A percentile compares a stretch with the other conserved stretches of the same genome.
phyloP scores from a whole-genome alignment of 306 rosid genomes.

The Citrullus colocynthis region DNA sequence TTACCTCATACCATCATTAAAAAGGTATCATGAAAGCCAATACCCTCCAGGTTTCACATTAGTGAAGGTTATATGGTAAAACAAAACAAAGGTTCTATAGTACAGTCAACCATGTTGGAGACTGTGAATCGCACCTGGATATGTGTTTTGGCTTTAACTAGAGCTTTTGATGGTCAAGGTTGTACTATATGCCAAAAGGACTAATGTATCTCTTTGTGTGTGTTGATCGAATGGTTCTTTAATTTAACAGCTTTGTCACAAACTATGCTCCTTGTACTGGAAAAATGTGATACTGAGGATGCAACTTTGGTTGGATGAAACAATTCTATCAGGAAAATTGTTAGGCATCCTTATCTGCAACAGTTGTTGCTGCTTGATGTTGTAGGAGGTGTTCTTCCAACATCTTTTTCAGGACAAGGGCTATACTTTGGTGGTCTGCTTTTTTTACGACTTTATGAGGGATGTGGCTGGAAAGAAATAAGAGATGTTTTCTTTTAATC shows the following conservation, averaged over 20 bases:
- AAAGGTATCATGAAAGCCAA: neutral
- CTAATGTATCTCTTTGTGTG: neutral
- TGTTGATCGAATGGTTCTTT: neutral
- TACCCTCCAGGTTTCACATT: neutral
- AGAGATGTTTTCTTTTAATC: too few species aligned
- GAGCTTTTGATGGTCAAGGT: neutral
- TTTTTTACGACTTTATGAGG: neutral
- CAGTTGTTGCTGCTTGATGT: neutral
- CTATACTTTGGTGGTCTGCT: neutral
- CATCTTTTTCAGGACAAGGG: neutral
- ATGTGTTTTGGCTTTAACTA: neutral
- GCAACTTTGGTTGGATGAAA: neutral
- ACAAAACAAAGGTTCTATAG: neutral
- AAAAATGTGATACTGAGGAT: neutral
- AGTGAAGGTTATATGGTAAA: neutral
- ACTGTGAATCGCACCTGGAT: neutral
- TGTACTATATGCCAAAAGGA: neutral
- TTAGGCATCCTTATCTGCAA: neutral
- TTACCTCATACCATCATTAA: neutral
- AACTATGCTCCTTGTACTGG: neutral
- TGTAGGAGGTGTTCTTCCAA: neutral
- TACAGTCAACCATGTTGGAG: neutral
- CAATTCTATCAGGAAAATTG: neutral
- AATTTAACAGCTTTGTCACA: neutral
- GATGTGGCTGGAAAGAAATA: neutral